A percentile compares a stretch with the other conserved stretches of the same genome.
phyloP scores from a whole-genome alignment of 352 stramenopile species.

The Globisporangium solare region DNA sequence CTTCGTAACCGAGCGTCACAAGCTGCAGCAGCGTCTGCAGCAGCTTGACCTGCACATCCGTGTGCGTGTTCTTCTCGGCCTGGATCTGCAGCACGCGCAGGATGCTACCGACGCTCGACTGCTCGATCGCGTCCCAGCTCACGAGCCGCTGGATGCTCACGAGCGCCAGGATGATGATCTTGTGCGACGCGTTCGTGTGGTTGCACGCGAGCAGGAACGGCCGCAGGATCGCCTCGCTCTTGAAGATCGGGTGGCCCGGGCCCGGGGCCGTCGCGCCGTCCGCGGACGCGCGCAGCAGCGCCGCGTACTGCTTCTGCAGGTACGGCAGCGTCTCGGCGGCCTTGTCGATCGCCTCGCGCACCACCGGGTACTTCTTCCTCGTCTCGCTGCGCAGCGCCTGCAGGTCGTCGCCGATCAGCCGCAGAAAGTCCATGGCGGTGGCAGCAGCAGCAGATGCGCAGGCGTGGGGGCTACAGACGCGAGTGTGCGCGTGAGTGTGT shows the following conservation, averaged over 20 bases:
- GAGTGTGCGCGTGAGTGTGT: slow-evolving; percentile 1
- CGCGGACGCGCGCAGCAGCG: slow-evolving; percentile 50
- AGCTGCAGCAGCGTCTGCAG: slow-evolving; percentile 87
- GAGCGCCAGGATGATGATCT: slow-evolving; percentile 93
- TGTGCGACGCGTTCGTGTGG: slow-evolving; percentile 93
- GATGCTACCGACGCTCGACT: slow-evolving; percentile 93
- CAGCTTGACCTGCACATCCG: slow-evolving; percentile 86
- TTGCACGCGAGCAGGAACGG: slow-evolving; percentile 97
- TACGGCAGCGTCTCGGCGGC: slow-evolving; percentile 91
- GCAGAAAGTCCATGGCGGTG: slow-evolving; percentile 87
- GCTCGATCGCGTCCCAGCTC: slow-evolving; percentile 93
- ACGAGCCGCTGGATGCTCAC: slow-evolving; percentile 94
- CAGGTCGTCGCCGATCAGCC: slow-evolving; percentile 86
- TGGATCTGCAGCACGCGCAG: slow-evolving; percentile 95
- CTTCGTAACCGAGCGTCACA: slow-evolving; percentile 76
- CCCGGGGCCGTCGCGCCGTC: slow-evolving; percentile 60
- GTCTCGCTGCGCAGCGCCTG: slow-evolving; percentile 78
- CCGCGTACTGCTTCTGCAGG: slow-evolving; percentile 94
- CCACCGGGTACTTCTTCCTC: slow-evolving; percentile 90
- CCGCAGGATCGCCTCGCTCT: slow-evolving; percentile 93
- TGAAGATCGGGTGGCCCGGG: slow-evolving; percentile 89
- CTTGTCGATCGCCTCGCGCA: slow-evolving; percentile 95
- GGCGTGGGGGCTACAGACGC: not conserved
- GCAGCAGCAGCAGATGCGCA: no score
- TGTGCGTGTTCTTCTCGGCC: slow-evolving; percentile 82